phyloP scores from a whole-genome alignment of 2,329 filamentous ascomycete genomes.

The Colletotrichum higginsianum region DNA sequence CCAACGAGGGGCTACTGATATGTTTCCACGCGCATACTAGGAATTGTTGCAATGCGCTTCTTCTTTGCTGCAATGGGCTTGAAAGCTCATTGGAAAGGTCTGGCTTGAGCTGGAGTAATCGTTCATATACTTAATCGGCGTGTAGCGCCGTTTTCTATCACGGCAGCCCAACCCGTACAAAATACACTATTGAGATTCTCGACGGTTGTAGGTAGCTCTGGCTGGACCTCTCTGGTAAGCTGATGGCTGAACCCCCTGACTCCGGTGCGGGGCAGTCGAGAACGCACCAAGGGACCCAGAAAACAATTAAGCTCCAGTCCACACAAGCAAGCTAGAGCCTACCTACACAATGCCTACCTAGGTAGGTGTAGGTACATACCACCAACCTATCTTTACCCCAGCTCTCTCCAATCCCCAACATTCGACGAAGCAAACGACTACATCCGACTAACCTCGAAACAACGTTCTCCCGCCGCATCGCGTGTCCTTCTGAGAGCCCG shows the following conservation, averaged over 20 bases:
- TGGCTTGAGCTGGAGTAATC: conserved; percentile 22
- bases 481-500: not conserved
- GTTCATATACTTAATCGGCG: not conserved
- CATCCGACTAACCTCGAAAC: conserved; percentile 9
- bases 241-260: not conserved
- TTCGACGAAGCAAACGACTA: not conserved
- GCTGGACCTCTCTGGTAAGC: not conserved
- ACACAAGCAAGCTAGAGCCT: conserved; percentile 10
- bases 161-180: not conserved
- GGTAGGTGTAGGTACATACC: not conserved
- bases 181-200: not conserved
- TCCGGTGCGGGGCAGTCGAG: conserved; percentile 28
- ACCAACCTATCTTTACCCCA: conserved; percentile 13
- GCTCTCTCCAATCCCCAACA: conserved; percentile 34
- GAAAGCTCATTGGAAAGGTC: conserved; percentile 14
- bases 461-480: not conserved
- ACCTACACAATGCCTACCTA: not conserved
- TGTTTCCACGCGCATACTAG: not conserved
- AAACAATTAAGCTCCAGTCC: conserved; percentile 38
- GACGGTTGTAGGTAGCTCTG: not conserved
- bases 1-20: not conserved
- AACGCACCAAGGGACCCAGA: conserved; percentile 18
- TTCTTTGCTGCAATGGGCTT: not conserved
- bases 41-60: conserved; percentile 1
- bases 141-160: conserved; percentile 17